Base-by-base conservation (phyloP, 306 rosid genomes). In the Calophaca sinica region DNA sequence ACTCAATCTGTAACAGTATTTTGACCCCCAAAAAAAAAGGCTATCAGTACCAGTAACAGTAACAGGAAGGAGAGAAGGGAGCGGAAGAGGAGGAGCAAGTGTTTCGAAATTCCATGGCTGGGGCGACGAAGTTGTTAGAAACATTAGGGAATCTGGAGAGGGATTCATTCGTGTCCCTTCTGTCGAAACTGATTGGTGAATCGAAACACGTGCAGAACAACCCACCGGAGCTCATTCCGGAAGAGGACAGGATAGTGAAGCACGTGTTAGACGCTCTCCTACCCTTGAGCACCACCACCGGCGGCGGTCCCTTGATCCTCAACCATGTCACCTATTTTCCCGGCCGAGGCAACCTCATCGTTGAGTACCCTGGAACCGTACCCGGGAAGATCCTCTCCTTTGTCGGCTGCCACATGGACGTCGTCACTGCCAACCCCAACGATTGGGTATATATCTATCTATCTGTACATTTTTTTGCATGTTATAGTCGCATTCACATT, bases 381-480 rank as follows among this genome's bases (percentile, higher is more conserved):
- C 91, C 96, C 5, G 88, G 90, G 8, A 89, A 88, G 73, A 81
- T 90, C 62, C 69, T 92, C 79, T 90, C 97, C 39, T 90, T 94
- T 9, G 93, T 94, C 2, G 99, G 99, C 1, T 88, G 92, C 39
- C 99, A 92, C 81, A 86, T 94, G 99, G 99, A 92, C 73, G 97
- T 94, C 4, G 99, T 94, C 76, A 92, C 99, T 41, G 99, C 98
- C 36, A 79, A 88, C 68, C 96, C 97, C 61, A 74, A 86, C 7
- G 89, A 90, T 59, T 94, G 99, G 99, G 98, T 94, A 55, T 55
- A 32, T 52, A 3, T 33, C 41, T 61, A 51, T 26, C 45, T 13
- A 2, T 29, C 53, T 7, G 3, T 74, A 7, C 28, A 9, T 29
- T 29, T 2, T 57, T 46, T 4, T 68, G 2, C 63, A 1, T 58